Percentiles rank a stretch among this genome's conserved stretches.
phyloP scores from a whole-genome alignment of 176 grass and related monocot species.

The Musa beccarii region DNA sequence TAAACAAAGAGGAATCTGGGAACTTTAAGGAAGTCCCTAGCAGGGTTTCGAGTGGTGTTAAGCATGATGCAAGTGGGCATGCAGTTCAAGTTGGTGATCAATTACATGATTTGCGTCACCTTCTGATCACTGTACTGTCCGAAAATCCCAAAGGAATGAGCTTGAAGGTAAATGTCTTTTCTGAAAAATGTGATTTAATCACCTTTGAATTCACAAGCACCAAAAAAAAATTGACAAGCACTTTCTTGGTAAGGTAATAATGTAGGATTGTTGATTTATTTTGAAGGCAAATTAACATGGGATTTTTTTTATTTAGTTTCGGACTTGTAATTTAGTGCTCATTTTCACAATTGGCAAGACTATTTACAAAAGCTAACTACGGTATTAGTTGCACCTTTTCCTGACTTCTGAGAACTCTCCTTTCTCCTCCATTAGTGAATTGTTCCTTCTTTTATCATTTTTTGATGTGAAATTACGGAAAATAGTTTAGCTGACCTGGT shows the following conservation, averaged over 20 bases:
- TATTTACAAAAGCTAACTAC: too few species aligned
- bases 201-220: neutral
- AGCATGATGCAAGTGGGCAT: conserved; percentile 27
- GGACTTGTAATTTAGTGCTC: too few species aligned
- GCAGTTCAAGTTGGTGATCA: conserved; percentile 41
- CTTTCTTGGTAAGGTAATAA: neutral
- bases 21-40: conserved; percentile 46
- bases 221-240: neutral
- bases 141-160: conserved; percentile 75
- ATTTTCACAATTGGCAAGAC: too few species aligned
- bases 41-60: conserved; percentile 37
- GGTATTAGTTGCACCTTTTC: too few species aligned
- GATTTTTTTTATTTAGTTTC: too few species aligned
- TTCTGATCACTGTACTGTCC: conserved; percentile 64
- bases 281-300: neutral
- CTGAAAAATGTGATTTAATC: neutral
- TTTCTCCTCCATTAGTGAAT: too few species aligned
- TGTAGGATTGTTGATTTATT: neutral
- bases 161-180: conserved; percentile 57
- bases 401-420: too few species aligned
- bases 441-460: too few species aligned
- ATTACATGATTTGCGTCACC: conserved; percentile 36
- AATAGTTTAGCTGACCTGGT: too few species aligned
- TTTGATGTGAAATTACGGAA: too few species aligned
- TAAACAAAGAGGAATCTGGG: conserved; percentile 51